Evolutionary conservation across 192 early-diverging fungal genomes (phyloP).

Genomic region (Coemansia aciculifera): DNA sequence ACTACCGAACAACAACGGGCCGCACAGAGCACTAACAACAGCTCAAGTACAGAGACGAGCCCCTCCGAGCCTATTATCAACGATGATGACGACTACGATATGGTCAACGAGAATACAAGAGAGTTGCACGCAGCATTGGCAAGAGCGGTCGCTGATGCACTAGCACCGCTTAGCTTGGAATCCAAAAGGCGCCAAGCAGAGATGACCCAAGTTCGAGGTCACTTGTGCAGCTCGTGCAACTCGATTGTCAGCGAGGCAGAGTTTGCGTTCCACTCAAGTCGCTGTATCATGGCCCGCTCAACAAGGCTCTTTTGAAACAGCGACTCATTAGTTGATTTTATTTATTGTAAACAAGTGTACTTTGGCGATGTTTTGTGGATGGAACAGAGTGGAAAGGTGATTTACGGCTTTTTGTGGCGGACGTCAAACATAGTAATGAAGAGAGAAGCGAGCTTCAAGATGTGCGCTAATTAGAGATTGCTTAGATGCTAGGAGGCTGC

Average conservation of each 20-base stretch:
- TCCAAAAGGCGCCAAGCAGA: not conserved
- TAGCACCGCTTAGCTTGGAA: constrained; percentile 2
- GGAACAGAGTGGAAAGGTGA: not conserved
- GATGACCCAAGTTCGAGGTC: not conserved
- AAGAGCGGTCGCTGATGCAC: constrained; percentile 1
- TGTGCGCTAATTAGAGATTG: not conserved
- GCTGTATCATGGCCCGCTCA: not conserved
- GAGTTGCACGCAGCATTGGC: not conserved
- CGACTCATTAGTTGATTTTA: not conserved
- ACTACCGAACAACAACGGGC: not conserved
- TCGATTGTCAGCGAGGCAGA: constrained; percentile 1
- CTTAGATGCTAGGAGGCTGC: not conserved
- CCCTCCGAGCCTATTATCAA: not conserved
- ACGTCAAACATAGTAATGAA: not conserved
- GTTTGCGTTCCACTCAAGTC: constrained; percentile 6
- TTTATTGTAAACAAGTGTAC: not conserved
- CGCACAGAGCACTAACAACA: not conserved
- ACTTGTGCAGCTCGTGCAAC: constrained; percentile 5
- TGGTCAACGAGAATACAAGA: not conserved
- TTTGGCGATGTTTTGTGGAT: not conserved
- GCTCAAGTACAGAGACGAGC: not conserved
- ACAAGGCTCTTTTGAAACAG: constrained; percentile 1
- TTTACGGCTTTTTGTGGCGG: not conserved
- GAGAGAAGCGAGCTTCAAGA: not conserved
- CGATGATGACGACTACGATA: not conserved